Evolutionary conservation across 2,329 filamentous ascomycete species (phyloP).

Genomic region (Ascochyta viciae-villosae): DNA sequence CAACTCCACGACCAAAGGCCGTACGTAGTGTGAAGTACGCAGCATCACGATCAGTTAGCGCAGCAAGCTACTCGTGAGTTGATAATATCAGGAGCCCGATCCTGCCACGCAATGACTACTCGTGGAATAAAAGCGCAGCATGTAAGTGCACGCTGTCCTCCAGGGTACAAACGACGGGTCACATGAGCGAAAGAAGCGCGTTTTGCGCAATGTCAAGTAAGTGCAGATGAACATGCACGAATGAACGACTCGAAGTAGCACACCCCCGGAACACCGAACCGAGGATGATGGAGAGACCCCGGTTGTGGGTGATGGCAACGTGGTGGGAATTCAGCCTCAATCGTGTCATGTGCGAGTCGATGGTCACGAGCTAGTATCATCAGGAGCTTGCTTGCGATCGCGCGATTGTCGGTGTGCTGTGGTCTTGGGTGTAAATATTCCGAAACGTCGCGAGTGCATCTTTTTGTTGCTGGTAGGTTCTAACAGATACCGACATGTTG

Average conservation of each 20-base stretch:
- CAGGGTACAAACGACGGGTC: conserved; percentile 1
- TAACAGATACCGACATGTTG: neutral
- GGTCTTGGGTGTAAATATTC: neutral
- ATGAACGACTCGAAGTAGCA: neutral
- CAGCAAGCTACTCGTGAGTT: neutral
- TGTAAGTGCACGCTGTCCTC: neutral
- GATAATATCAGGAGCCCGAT: neutral
- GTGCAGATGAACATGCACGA: neutral
- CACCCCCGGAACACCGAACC: neutral
- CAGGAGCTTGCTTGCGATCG: neutral
- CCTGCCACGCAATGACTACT: neutral
- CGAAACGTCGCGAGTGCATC: neutral
- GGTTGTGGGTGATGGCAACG: neutral
- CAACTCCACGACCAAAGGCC: no score
- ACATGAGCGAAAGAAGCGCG: conserved; percentile 14
- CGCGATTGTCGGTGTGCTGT: neutral
- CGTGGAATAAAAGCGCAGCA: neutral
- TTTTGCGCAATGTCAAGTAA: conserved; percentile 1
- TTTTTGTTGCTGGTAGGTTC: neutral
- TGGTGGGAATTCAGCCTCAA: neutral
- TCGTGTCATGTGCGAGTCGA: conserved; percentile 7
- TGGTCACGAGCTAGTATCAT: conserved; percentile 6
- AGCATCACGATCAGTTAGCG: neutral
- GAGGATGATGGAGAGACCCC: neutral
- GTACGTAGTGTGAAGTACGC: no score